Evolutionary conservation across 2,329 filamentous ascomycete genomes (phyloP).

Genomic region (Stagonosporopsis vannaccii): DNA sequence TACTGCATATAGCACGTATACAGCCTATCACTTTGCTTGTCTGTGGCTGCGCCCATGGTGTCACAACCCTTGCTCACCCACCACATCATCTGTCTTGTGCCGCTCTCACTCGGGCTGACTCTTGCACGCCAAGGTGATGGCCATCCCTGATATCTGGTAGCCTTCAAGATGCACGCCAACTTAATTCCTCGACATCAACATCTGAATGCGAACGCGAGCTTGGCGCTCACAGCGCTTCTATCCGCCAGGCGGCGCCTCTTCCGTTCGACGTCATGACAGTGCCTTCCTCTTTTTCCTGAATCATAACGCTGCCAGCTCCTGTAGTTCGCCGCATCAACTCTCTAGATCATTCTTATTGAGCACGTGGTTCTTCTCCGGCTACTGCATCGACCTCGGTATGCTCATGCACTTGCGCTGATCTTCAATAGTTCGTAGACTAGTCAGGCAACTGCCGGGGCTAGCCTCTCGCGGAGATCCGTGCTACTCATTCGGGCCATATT

Average conservation of each 20-base stretch:
- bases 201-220: conserved; percentile 1
- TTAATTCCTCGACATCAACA: not conserved
- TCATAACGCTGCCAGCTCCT: not conserved
- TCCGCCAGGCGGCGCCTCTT: not conserved
- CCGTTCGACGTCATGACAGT: not conserved
- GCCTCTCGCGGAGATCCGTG: not conserved
- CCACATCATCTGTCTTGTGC: not conserved
- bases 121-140: not conserved
- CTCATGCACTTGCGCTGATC: not conserved
- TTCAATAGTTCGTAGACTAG: conserved; percentile 5
- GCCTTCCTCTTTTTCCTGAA: not conserved
- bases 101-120: not conserved
- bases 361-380: not conserved
- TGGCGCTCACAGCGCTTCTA: not conserved
- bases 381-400: not conserved
- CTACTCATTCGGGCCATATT: not conserved
- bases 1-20: not conserved
- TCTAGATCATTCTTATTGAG: not conserved
- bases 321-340: not conserved
- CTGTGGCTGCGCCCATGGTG: not conserved
- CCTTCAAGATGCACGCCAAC: not conserved
- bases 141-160: not conserved
- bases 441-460: conserved; percentile 2
- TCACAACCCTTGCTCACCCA: not conserved
- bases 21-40: not conserved